Evolutionary conservation across 352 stramenopile species (phyloP), one percentile per base, ranked within the genome.

Genomic region (Blastocystis sp.): DNA sequence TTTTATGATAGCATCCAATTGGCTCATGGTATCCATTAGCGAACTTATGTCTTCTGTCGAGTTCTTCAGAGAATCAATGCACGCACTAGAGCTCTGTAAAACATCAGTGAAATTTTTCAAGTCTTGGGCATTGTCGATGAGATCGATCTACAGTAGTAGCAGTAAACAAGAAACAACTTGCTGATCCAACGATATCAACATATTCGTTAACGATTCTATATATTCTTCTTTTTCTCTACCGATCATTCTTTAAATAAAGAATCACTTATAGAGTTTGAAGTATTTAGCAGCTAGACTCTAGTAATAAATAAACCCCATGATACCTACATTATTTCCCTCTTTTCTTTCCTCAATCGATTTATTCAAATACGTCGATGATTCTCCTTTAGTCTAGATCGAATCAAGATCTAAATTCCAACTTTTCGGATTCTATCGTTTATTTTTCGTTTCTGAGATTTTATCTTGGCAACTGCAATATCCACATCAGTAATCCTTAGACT

Each of bases 371-470:
- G 4, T 45, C 6, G 50, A 20, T 1, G 37, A 81, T 45, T 81
- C 70, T 37, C 20, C 26, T 62, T 54, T 50, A 41, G 37, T 81
- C 70, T 81, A 64, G 18, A 81, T 64, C 0, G 34, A 30, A 50
- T n/a, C 37, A 20, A 30, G 5, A 20, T 9, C 0, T 47, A 13
- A 65, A 26, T 13, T 43, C 1, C 20, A 24, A 81, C 70, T 63
- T 81, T 63, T 54, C 50, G 45, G 3, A 81, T 20, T 24, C 24
- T 63, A 5, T 81, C 70, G n/a, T 81, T 81, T 5, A 81, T 41
- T 16, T 81, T 81, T 39, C 70, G 24, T 41, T 81, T 81, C 34
- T 81, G 45, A 2, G 39, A 39, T 26, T 81, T 81, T 30, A 81
- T 64, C 45, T 64, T 81, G 34, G 70, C 70, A 63, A 81, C 65